Percentiles rank a stretch among this genome's conserved stretches.
These are phyloP conservation scores for Mucor ambiguus DNA, from an alignment of 371 early-diverging fungal genomes.

Conservation along the genomic window DNA sequence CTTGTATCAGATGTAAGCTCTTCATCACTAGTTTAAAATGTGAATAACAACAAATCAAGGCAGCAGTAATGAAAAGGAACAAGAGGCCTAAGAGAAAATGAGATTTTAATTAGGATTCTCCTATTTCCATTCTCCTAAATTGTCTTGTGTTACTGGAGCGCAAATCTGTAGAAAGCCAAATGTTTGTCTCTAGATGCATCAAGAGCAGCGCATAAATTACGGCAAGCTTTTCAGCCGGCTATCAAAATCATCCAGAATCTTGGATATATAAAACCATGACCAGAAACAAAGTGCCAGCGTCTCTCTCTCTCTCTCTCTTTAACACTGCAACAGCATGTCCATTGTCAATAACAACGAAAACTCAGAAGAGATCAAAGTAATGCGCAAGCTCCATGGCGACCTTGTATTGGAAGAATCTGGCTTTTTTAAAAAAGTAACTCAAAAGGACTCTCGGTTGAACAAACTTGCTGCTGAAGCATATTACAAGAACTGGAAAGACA, in stretches of 20 bases:
- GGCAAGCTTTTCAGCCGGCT: constrained; percentile 2
- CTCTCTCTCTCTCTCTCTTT: not conserved
- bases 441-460: constrained; percentile 56
- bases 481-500: constrained; percentile 42
- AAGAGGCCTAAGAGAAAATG: not conserved
- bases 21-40: not conserved
- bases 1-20: constrained; percentile 17
- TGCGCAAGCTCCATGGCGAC: constrained; percentile 45
- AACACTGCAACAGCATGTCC: constrained; percentile 24
- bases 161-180: not conserved
- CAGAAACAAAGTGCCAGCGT: not conserved
- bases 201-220: not conserved
- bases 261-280: not conserved
- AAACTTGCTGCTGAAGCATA: constrained; percentile 44
- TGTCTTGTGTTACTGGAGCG: not conserved
- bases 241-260: constrained; percentile 6
- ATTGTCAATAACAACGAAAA: constrained; percentile 22
- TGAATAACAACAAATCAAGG: not conserved
- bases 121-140: constrained; percentile 5
- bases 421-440: constrained; percentile 45
- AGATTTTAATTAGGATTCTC: constrained; percentile 1
- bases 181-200: not conserved
- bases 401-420: constrained; percentile 39
- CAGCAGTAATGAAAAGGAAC: not conserved
- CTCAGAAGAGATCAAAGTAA: constrained; percentile 36